These are phyloP conservation scores for Euphorbia lathyris DNA, from an alignment of 345 rosid species.

Conservation along the genomic window DNA sequence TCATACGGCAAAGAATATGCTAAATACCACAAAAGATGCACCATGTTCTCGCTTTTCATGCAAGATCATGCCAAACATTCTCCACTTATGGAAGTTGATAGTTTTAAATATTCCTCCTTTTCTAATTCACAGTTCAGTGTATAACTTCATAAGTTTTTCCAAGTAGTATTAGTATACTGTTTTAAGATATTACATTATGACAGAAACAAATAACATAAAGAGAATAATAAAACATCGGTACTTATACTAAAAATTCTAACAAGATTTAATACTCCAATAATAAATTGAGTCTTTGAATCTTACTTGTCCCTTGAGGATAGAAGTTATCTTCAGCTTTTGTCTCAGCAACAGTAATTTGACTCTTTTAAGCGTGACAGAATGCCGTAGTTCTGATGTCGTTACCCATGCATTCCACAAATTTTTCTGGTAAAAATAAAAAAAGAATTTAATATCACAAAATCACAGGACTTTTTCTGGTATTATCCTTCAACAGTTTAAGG, in stretches of 20 bases:
- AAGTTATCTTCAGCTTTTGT: conserved; percentile 78
- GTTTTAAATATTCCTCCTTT: neutral
- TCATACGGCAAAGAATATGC: neutral
- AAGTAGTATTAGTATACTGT: neutral
- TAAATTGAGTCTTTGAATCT: conserved; percentile 30
- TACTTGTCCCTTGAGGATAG: conserved; percentile 82
- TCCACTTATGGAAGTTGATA: neutral
- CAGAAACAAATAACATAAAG: conserved; percentile 1
- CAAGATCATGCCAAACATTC: neutral
- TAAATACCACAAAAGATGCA: neutral
- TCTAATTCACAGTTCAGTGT: neutral
- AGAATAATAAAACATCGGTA: neutral
- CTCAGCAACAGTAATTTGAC: conserved; percentile 66
- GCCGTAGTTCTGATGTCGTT: conserved; percentile 66
- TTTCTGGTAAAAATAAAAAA: conserved; percentile 48
- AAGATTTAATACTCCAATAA: conserved; percentile 9
- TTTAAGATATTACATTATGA: neutral
- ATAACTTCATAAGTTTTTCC: neutral
- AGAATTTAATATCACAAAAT: conserved; percentile 18
- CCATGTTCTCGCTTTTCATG: neutral
- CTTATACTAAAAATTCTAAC: neutral
- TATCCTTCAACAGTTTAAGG: neutral
- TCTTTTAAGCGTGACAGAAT: conserved; percentile 74
- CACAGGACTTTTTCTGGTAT: neutral
- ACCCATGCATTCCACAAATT: conserved; percentile 82